phyloP scores from a whole-genome alignment of 768 basidiomycete genomes.

The Amanita inopinata region DNA sequence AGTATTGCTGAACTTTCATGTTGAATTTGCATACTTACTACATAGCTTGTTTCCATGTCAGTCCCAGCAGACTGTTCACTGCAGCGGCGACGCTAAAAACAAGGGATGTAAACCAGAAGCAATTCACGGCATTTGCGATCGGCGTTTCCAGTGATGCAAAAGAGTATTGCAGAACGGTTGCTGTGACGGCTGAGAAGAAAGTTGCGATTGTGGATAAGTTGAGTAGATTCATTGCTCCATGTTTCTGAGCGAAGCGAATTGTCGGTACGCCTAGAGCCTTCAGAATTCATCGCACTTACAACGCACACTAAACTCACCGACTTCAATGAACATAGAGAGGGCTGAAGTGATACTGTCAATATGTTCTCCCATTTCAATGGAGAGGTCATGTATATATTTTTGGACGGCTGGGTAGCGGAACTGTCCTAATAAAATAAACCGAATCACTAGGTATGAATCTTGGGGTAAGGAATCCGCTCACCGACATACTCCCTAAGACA shows the following conservation, averaged over 20 bases:
- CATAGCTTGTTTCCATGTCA: constrained; percentile 79
- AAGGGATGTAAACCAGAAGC: constrained; percentile 66
- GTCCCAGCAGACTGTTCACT: constrained; percentile 65
- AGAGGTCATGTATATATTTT: constrained; percentile 63
- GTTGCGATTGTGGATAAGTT: constrained; percentile 72
- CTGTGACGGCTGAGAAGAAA: constrained; percentile 69
- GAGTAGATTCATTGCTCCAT: constrained; percentile 57
- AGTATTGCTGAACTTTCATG: background rate
- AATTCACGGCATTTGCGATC: constrained; percentile 48
- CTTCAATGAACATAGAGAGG: constrained; percentile 67
- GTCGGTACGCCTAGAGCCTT: constrained; percentile 53
- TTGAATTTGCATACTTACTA: constrained; percentile 44
- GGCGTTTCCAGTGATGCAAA: constrained; percentile 28
- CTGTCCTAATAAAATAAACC: constrained; percentile 35
- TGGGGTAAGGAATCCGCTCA: constrained; percentile 15
- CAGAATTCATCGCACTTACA: background rate
- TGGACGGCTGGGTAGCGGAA: constrained; percentile 66
- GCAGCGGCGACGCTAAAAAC: constrained; percentile 73
- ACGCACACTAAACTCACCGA: constrained; percentile 34
- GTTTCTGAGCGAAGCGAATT: constrained; percentile 68
- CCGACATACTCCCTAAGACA: constrained; percentile 58
- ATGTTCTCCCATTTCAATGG: constrained; percentile 69
- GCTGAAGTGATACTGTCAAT: constrained; percentile 58
- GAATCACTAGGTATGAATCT: background rate
- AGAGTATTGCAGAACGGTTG: constrained; percentile 64